Evolutionary conservation across 352 stramenopile species (phyloP), one percentile per base, ranked within the genome.

Genomic region (Phytophthora gonapodyides): DNA sequence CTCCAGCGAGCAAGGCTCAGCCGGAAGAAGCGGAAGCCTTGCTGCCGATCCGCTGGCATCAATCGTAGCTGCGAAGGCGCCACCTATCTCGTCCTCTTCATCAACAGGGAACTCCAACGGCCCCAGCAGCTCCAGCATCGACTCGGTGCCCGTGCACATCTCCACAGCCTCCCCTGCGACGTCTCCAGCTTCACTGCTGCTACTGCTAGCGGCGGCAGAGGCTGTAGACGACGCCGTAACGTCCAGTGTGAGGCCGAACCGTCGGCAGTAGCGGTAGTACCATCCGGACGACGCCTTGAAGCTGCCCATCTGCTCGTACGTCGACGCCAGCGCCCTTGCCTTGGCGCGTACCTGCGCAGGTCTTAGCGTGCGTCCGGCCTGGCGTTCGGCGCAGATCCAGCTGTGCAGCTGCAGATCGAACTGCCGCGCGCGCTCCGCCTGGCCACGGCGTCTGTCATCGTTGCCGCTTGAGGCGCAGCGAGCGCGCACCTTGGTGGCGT

Each of bases 231-330:
- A n/a, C 27, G 24, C 12, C 24, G 24, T 27, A 3, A 0, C 24
- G 24, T 50, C 12, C 43, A 50, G 24, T 16, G 30, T 52, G 17
- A 52, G 11, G 15, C 64, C 73, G 45, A 82, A 82, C 5, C 73
- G 70, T 12, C 73, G 55, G 42, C 73, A 82, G 38, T 83, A 84
- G 17, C 78, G 70, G 47, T 82, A 84, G 62, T 76, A 84, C 75
- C 78, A 87, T 3, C 78, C 78, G 0, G 72, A 78, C 5, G 73
- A 84, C 17, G 75, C 78, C 60, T 83, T 84, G 65, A 84, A 87
- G 40, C 46, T 70, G 15, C 70, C 47, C 76, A 85, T 82, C 19
- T 57, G 63, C 11, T 72, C 67, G 36, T 66, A 71, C 15, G 41
- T 38, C 3, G 38, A 31, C n/a, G 73, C 70, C 43, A 87, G 58